Percentiles rank a stretch among this genome's conserved stretches.
These are phyloP conservation scores for Akanthomyces muscarius DNA, from an alignment of 2,329 filamentous ascomycete genomes.

Conservation along the genomic window DNA sequence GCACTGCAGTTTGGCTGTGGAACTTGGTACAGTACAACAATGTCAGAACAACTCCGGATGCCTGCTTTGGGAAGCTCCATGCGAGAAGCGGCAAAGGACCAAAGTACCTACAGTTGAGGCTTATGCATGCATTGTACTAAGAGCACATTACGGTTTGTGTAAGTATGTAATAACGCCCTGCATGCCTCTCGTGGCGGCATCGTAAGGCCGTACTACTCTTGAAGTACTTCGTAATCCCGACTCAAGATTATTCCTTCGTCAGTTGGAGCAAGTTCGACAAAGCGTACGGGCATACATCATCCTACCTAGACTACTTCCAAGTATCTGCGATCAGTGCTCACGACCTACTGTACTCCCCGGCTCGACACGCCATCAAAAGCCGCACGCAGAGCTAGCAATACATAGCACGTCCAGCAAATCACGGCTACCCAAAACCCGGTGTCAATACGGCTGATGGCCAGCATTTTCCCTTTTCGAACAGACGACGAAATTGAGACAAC, in stretches of 20 bases:
- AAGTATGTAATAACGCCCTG: neutral
- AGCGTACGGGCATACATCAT: no score
- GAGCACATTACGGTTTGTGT: neutral
- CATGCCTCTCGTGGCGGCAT: neutral
- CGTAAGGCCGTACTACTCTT: no score
- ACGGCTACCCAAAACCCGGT: no score
- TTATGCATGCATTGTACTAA: neutral
- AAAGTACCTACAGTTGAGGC: neutral
- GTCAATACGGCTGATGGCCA: neutral
- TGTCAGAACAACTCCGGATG: neutral
- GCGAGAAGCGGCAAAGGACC: neutral
- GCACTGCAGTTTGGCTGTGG: neutral
- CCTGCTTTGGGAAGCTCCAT: constrained; percentile 9
- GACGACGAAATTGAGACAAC: neutral
- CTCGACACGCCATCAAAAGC: neutral
- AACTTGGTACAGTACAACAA: neutral
- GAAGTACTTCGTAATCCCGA: neutral
- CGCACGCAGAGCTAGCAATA: neutral
- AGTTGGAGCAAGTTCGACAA: no score
- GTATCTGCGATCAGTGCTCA: neutral
- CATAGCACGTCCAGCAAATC: neutral
- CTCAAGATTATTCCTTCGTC: neutral
- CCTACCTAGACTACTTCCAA: no score
- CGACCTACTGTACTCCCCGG: neutral
- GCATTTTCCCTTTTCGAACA: neutral